phyloP scores from a whole-genome alignment of 306 rosid species.

The Cucumis melo region DNA sequence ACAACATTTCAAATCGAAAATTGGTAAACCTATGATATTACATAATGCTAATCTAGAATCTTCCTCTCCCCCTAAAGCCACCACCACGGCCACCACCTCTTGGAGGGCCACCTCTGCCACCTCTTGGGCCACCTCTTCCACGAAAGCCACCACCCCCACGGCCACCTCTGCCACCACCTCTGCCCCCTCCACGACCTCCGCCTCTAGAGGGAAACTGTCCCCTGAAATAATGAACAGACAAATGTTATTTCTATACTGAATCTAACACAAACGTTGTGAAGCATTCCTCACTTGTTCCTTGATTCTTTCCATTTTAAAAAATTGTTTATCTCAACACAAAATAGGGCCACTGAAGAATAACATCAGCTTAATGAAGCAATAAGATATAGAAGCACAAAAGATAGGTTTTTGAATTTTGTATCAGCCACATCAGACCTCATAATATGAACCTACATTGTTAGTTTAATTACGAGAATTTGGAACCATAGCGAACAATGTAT shows the following conservation, averaged over 20 bases:
- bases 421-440: background rate
- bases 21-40: background rate
- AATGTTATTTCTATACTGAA: background rate
- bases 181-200: constrained; percentile 43
- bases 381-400: background rate
- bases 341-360: background rate
- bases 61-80: constrained; percentile 88
- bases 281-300: background rate
- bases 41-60: constrained; percentile 14
- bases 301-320: background rate
- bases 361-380: background rate
- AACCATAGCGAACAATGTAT: background rate
- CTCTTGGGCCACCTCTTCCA: constrained; percentile 75
- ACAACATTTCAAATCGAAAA: background rate
- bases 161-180: constrained; percentile 39
- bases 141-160: constrained; percentile 62
- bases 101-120: constrained; percentile 66
- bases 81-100: constrained; percentile 69
- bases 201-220: constrained; percentile 50
- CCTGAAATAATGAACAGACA: constrained; percentile 27
- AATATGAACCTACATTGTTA: background rate
- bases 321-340: background rate
- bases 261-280: background rate
- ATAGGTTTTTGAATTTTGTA: background rate
- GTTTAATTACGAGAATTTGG: background rate